phyloP scores from a whole-genome alignment of 768 basidiomycete species.

The Tricholoma hemisulphureum region DNA sequence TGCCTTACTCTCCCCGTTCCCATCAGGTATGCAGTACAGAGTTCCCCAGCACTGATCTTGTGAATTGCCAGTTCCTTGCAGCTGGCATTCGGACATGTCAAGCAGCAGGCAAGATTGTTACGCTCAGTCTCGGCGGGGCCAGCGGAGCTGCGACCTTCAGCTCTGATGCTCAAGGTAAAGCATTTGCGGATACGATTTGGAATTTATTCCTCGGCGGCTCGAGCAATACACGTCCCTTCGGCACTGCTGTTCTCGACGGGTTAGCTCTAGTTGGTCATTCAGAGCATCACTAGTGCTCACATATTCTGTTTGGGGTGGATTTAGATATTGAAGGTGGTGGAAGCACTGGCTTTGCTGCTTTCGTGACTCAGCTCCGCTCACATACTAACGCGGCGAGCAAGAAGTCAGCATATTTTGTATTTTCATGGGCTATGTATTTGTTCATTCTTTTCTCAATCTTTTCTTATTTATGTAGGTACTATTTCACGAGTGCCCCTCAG shows the following conservation, averaged over 20 bases:
- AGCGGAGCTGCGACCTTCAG: constrained; percentile 51
- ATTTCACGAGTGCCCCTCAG: constrained; percentile 52
- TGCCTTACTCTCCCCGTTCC: not conserved
- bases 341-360: constrained; percentile 43
- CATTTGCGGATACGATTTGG: constrained; percentile 63
- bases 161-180: constrained; percentile 47
- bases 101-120: constrained; percentile 49
- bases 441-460: constrained; percentile 3
- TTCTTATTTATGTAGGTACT: no score
- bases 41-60: constrained; percentile 56
- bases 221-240: constrained; percentile 59
- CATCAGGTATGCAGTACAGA: constrained; percentile 50
- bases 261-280: constrained; percentile 17
- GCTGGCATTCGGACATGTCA: constrained; percentile 59
- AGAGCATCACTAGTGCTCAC: not conserved
- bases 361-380: constrained; percentile 46
- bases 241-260: constrained; percentile 64
- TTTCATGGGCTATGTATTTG: no score
- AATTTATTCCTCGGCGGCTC: constrained; percentile 63
- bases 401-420: constrained; percentile 32
- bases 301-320: constrained; percentile 47
- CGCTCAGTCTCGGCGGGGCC: constrained; percentile 51
- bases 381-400: constrained; percentile 48
- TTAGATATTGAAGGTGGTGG: constrained; percentile 64
- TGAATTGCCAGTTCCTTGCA: constrained; percentile 56